Evolutionary conservation across 768 basidiomycete genomes (phyloP).

Genomic region (Podaxis sp.): DNA sequence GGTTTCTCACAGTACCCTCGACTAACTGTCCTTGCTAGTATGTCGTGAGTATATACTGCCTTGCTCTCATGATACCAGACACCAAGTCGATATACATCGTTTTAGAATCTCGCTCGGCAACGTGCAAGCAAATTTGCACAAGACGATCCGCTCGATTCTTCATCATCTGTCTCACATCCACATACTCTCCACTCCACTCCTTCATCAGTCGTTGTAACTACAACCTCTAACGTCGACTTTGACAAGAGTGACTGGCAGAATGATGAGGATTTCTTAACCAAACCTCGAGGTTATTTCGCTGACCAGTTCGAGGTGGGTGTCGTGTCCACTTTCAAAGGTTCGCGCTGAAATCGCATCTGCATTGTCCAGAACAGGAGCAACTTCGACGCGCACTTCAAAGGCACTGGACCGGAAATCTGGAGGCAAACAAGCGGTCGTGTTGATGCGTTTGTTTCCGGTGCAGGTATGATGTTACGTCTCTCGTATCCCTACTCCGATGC

Average conservation of each 20-base stretch:
- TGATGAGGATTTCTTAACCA: conserved; percentile 40
- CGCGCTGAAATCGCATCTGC: neutral
- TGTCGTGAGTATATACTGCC: conserved; percentile 42
- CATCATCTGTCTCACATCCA: conserved; percentile 21
- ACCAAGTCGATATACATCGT: neutral
- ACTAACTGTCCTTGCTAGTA: conserved; percentile 40
- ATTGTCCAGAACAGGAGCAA: conserved; percentile 76
- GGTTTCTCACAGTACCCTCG: conserved; percentile 2
- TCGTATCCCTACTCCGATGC: neutral
- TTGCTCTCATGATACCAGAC: neutral
- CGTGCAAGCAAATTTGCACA: conserved; percentile 75
- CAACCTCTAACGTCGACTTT: conserved; percentile 41
- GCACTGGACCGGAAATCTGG: conserved; percentile 96
- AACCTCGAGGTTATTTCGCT: conserved; percentile 86
- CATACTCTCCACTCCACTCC: conserved; percentile 41
- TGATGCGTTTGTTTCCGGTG: conserved; percentile 87
- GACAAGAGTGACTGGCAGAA: conserved; percentile 35
- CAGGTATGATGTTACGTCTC: conserved; percentile 47
- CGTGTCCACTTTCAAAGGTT: neutral
- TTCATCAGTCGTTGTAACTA: conserved; percentile 54
- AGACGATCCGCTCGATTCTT: conserved; percentile 31
- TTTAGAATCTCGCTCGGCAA: conserved; percentile 83
- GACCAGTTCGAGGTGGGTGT: conserved; percentile 83
- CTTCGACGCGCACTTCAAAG: conserved; percentile 82
- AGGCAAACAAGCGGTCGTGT: conserved; percentile 82